These are phyloP conservation scores for Nitzschia sp. DNA, from an alignment of 108 stramenopile genomes.

Conservation along the genomic window DNA sequence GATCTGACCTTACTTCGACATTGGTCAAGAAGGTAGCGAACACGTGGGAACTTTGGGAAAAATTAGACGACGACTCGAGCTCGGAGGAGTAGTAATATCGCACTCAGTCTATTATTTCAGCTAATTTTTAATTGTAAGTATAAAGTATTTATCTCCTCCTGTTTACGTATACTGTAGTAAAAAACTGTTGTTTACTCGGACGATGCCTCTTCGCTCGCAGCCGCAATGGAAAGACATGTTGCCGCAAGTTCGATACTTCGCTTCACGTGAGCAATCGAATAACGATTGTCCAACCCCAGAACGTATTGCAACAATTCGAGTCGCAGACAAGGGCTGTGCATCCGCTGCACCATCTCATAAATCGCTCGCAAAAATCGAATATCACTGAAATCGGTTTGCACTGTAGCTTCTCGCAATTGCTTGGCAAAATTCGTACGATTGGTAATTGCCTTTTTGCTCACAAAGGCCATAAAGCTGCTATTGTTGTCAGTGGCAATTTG, in stretches of 20 bases:
- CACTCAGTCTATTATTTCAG: neutral
- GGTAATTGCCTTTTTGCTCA: conserved; percentile 83
- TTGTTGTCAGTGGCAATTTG: conserved; percentile 81
- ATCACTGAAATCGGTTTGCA: conserved; percentile 69
- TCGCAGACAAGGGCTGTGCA: conserved; percentile 87
- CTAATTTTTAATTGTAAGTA: no score
- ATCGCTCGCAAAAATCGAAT: conserved; percentile 67
- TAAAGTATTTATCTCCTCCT: no score
- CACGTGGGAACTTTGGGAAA: conserved; percentile 2
- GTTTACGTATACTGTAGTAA: no score
- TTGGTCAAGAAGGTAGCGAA: conserved; percentile 2
- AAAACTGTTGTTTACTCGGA: no score
- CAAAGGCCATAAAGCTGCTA: conserved; percentile 85
- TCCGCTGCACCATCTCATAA: conserved; percentile 58
- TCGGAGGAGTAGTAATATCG: neutral
- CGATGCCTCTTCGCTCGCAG: neutral
- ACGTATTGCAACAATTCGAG: conserved; percentile 89
- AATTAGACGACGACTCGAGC: conserved; percentile 5
- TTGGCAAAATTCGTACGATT: conserved; percentile 81
- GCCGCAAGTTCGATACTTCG: conserved; percentile 82
- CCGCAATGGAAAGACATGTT: conserved; percentile 50
- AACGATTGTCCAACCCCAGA: conserved; percentile 88
- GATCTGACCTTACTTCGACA: conserved; percentile 8
- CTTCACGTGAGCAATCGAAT: conserved; percentile 84
- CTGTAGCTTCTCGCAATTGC: conserved; percentile 65